Evolutionary conservation across 2,329 filamentous ascomycete genomes (phyloP).

Genomic region (Ramularia endophylla): DNA sequence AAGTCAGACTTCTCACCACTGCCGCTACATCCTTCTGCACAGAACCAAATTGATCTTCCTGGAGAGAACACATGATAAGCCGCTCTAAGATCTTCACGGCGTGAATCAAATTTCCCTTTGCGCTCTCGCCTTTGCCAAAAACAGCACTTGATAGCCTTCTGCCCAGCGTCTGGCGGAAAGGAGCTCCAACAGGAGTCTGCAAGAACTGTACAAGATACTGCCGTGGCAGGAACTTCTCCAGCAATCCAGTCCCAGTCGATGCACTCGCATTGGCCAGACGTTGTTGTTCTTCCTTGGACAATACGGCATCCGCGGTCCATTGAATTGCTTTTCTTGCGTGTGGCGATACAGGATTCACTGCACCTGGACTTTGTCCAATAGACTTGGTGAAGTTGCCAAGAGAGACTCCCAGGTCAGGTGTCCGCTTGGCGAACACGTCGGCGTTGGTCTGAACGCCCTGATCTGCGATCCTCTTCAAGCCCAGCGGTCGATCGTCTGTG

Average conservation of each 20-base stretch:
- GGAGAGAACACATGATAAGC: conserved; percentile 67
- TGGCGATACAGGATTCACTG: conserved; percentile 33
- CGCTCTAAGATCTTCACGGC: conserved; percentile 56
- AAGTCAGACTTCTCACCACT: conserved; percentile 68
- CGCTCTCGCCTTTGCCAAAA: conserved; percentile 60
- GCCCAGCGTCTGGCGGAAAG: conserved; percentile 66
- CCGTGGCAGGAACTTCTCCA: not conserved
- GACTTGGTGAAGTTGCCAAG: conserved; percentile 43
- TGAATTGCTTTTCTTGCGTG: conserved; percentile 32
- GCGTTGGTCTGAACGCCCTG: conserved; percentile 19
- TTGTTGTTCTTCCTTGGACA: conserved; percentile 48
- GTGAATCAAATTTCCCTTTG: conserved; percentile 62
- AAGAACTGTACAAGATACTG: conserved; percentile 40
- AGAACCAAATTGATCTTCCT: conserved; percentile 77
- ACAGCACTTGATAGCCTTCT: conserved; percentile 61
- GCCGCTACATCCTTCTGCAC: conserved; percentile 75
- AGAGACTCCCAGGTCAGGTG: conserved; percentile 24
- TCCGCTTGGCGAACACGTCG: conserved; percentile 19
- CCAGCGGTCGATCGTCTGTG: conserved; percentile 8
- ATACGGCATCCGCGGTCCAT: conserved; percentile 22
- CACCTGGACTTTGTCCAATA: conserved; percentile 42
- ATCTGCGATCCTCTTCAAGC: conserved; percentile 26
- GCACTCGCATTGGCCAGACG: conserved; percentile 32
- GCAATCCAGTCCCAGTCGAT: not conserved
- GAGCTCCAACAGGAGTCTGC: conserved; percentile 52